These are phyloP conservation scores for Plectranthus barbatus DNA, from an alignment of 257 asterid species.

Conservation along the genomic window DNA sequence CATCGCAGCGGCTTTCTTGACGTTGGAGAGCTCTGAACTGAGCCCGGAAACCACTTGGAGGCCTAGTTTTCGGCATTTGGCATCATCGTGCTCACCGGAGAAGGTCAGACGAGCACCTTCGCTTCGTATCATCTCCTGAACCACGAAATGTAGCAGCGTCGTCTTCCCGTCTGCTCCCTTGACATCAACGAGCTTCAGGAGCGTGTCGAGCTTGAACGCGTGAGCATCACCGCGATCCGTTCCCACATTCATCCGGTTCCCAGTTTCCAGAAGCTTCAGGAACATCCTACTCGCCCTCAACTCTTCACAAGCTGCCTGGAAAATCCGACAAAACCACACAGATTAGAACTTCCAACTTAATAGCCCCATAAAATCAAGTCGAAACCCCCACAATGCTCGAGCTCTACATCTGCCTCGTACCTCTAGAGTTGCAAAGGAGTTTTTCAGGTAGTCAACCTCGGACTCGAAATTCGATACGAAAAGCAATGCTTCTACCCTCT, in stretches of 20 bases:
- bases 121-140: no score
- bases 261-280: slow-evolving; percentile 88
- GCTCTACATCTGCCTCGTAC: no score
- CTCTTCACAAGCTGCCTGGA: slow-evolving; percentile 90
- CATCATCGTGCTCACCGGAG: slow-evolving; percentile 44
- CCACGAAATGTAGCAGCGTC: slow-evolving; percentile 85
- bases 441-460: slow-evolving; percentile 80
- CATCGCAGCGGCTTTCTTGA: slow-evolving; percentile 92
- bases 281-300: slow-evolving; percentile 77
- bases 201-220: slow-evolving; percentile 56
- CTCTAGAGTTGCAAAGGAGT: slow-evolving; percentile 84
- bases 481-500: slow-evolving; percentile 82
- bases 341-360: no score
- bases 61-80: slow-evolving; percentile 68
- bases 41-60: slow-evolving; percentile 78
- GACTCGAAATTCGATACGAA: slow-evolving; percentile 69
- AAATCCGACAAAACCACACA: no score
- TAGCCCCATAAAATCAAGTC: no score
- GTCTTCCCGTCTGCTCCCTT: slow-evolving; percentile 89
- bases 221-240: slow-evolving; percentile 95
- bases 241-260: slow-evolving; percentile 97
- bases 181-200: no score
- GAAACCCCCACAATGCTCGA: no score
- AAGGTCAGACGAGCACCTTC: slow-evolving; percentile 89
- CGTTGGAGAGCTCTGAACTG: slow-evolving; percentile 60